These are phyloP conservation scores for Ogataea pignaliae DNA, from an alignment of 805 yeast species.

Conservation along the genomic window DNA sequence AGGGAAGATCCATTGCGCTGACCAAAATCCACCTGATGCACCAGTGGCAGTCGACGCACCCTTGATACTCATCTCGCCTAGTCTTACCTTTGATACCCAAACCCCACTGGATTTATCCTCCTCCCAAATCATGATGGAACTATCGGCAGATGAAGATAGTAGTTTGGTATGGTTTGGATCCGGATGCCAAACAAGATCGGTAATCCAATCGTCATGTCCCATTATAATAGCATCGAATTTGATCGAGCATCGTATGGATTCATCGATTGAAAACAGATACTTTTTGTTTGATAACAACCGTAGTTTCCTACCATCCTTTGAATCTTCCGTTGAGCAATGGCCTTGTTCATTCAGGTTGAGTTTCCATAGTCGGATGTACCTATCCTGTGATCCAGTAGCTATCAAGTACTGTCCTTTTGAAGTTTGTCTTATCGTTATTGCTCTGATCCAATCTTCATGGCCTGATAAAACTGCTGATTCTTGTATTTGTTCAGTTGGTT, in stretches of 20 bases:
- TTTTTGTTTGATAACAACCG: constrained; percentile 66
- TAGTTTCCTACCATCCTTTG: constrained; percentile 47
- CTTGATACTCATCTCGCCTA: constrained; percentile 90
- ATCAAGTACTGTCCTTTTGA: constrained; percentile 53
- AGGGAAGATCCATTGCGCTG: constrained; percentile 59
- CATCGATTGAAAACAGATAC: constrained; percentile 47
- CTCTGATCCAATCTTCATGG: constrained; percentile 95
- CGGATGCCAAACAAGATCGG: constrained; percentile 73
- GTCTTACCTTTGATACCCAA: constrained; percentile 76
- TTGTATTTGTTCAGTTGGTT: constrained; percentile 20
- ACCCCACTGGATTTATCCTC: constrained; percentile 83
- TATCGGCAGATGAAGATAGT: constrained; percentile 86
- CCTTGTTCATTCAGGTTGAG: constrained; percentile 53
- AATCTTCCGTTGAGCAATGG: too few species aligned
- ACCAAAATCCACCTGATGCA: constrained; percentile 68
- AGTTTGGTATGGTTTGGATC: constrained; percentile 50
- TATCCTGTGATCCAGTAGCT: constrained; percentile 91
- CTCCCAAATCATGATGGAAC: constrained; percentile 91
- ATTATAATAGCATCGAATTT: constrained; percentile 88
- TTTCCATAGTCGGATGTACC: constrained; percentile 89
- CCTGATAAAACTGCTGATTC: constrained; percentile 64
- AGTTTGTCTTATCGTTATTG: constrained; percentile 54
- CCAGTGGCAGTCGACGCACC: constrained; percentile 99
- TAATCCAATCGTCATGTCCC: constrained; percentile 99
- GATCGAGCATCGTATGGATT: constrained; percentile 43